Evolutionary conservation across 306 rosid species (phyloP).

Genomic region (Dalbergia oliveri): DNA sequence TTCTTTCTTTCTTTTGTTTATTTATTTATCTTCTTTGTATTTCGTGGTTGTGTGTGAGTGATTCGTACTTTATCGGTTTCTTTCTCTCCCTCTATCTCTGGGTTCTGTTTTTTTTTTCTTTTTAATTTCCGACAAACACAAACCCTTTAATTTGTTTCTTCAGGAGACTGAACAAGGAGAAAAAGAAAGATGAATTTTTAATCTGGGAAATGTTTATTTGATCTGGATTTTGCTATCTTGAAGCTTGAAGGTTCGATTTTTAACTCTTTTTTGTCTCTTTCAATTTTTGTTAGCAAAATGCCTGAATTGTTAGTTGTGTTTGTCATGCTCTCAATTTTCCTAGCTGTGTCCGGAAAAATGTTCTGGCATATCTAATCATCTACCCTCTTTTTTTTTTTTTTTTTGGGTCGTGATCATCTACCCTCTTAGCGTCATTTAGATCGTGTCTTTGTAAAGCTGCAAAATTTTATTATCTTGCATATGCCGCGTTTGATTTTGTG

Average conservation of each 20-base stretch:
- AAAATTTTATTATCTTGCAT: conserved; percentile 5
- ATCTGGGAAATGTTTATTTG: conserved; percentile 40
- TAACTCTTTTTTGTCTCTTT: not conserved
- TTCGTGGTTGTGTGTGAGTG: conserved; percentile 20
- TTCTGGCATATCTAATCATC: not conserved
- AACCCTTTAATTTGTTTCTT: not conserved
- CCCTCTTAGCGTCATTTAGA: not conserved
- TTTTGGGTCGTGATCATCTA: too few species aligned
- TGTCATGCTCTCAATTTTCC: too few species aligned
- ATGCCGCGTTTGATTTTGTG: conserved; percentile 21
- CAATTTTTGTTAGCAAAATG: too few species aligned
- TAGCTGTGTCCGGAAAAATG: conserved; percentile 10
- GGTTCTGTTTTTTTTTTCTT: too few species aligned
- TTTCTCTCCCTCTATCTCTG: too few species aligned
- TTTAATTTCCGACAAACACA: too few species aligned
- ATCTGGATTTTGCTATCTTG: conserved; percentile 23
- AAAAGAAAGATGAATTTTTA: not conserved
- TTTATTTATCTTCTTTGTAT: too few species aligned
- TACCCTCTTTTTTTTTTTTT: too few species aligned
- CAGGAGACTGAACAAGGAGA: not conserved
- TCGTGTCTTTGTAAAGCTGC: conserved; percentile 10
- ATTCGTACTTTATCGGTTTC: not conserved
- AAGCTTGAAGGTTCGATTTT: conserved; percentile 12
- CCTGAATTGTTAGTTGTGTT: too few species aligned
- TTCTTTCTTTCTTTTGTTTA: conserved; percentile 41